Percentiles rank a stretch among this genome's conserved stretches.
Evolutionary conservation across 2,329 filamentous ascomycete genomes (phyloP).

Genomic region (Periconia digitata): DNA sequence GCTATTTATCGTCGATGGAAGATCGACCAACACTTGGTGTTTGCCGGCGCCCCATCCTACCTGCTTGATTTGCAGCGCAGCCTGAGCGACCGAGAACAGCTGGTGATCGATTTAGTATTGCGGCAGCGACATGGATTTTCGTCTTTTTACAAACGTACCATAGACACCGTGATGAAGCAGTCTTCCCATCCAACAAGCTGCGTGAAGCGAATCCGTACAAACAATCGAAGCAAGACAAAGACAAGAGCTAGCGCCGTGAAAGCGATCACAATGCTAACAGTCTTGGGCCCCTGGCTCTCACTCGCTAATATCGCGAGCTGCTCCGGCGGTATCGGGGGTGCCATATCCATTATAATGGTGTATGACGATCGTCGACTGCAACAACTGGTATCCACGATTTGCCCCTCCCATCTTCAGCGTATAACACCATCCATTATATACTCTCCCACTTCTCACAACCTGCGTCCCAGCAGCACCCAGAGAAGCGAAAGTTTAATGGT

Average conservation of each 20-base stretch:
- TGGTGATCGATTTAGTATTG: background rate
- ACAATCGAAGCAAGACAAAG: slow-evolving; percentile 5
- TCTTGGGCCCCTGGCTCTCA: slow-evolving; percentile 7
- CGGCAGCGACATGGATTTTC: background rate
- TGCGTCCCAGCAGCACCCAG: no score
- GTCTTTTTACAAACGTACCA: slow-evolving; percentile 3
- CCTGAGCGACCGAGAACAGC: background rate
- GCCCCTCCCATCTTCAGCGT: no score
- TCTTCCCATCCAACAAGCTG: slow-evolving; percentile 4
- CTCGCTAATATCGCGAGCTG: slow-evolving; percentile 7
- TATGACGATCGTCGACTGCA: no score
- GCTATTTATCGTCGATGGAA: slow-evolving; percentile 9
- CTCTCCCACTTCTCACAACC: no score
- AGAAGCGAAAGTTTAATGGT: no score
- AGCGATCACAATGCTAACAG: slow-evolving; percentile 4
- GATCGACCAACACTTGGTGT: slow-evolving; percentile 23
- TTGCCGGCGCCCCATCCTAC: slow-evolving; percentile 14
- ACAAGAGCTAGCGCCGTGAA: slow-evolving; percentile 6
- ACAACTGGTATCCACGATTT: no score
- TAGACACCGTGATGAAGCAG: slow-evolving; percentile 7
- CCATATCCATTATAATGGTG: no score
- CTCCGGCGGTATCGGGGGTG: slow-evolving; percentile 11
- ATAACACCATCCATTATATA: no score
- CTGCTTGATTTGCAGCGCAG: background rate
- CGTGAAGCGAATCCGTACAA: slow-evolving; percentile 1